phyloP scores from a whole-genome alignment of 139 green algal species.

The Chlorella sp. region DNA sequence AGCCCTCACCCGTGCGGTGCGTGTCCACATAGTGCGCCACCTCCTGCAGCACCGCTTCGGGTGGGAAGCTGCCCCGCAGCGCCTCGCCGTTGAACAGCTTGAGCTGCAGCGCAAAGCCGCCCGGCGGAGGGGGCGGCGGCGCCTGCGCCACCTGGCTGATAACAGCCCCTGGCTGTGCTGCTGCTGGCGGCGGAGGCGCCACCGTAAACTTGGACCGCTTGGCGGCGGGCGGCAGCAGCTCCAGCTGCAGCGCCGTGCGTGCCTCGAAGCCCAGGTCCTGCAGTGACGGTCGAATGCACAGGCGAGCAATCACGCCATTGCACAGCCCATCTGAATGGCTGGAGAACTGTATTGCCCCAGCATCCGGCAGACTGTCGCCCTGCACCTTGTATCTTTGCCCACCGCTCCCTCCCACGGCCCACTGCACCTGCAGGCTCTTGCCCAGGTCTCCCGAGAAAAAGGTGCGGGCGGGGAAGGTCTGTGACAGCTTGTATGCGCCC shows the following conservation, averaged over 20 bases:
- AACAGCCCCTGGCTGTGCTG: neutral
- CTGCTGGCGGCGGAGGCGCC: neutral
- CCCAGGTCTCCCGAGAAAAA: slow-evolving; percentile 25
- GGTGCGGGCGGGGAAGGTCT: slow-evolving; percentile 10
- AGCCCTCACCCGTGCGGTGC: slow-evolving; percentile 11
- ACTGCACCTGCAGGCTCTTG: slow-evolving; percentile 9
- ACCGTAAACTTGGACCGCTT: neutral
- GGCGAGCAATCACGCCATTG: too few relatives aligned
- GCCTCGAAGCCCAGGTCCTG: slow-evolving; percentile 13
- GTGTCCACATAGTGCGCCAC: slow-evolving; percentile 23
- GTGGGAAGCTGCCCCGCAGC: slow-evolving; percentile 17
- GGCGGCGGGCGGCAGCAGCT: slow-evolving; percentile 9
- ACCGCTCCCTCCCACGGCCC: too few relatives aligned
- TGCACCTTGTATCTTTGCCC: too few relatives aligned
- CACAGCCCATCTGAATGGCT: too few relatives aligned
- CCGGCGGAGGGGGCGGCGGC: neutral
- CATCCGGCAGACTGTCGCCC: too few relatives aligned
- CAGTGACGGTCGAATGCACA: too few relatives aligned
- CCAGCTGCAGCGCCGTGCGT: neutral
- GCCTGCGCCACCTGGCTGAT: neutral
- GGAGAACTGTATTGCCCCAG: too few relatives aligned
- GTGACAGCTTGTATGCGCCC: slow-evolving; percentile 3
- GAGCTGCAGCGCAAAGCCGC: neutral
- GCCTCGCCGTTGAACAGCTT: slow-evolving; percentile 13
- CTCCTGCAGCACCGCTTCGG: slow-evolving; percentile 21